phyloP scores from a whole-genome alignment of 2,329 filamentous ascomycete genomes.

The Aspergillus sojae region DNA sequence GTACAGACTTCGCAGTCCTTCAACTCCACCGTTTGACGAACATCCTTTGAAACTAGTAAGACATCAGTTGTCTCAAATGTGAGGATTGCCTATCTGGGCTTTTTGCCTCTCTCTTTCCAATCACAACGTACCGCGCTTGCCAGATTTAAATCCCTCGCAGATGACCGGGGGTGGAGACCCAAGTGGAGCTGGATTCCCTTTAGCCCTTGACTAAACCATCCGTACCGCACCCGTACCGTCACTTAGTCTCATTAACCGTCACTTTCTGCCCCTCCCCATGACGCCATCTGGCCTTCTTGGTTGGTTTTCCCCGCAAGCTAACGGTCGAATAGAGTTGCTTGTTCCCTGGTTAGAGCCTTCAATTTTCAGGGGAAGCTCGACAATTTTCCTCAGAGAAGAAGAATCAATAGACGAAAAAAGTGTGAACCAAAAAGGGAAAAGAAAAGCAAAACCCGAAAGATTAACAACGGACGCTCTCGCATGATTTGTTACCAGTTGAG shows the following conservation, averaged over 20 bases:
- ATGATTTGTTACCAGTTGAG: neutral
- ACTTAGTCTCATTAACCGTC: slow-evolving; percentile 14
- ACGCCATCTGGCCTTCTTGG: slow-evolving; percentile 21
- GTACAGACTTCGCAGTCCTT: neutral
- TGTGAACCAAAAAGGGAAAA: neutral
- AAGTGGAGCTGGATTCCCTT: neutral
- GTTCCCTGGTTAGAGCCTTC: neutral
- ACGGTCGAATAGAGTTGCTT: slow-evolving; percentile 12
- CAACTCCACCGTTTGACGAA: neutral
- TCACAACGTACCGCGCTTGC: neutral
- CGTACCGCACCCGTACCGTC: slow-evolving; percentile 11
- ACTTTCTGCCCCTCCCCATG: slow-evolving; percentile 16
- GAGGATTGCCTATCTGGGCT: neutral
- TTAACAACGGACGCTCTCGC: neutral
- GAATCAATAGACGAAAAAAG: neutral
- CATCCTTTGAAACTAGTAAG: neutral
- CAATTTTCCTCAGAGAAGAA: neutral
- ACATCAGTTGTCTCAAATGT: neutral
- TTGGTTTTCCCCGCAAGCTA: slow-evolving; percentile 21
- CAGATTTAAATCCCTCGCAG: neutral
- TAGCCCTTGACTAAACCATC: neutral
- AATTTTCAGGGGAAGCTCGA: neutral
- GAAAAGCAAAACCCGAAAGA: neutral
- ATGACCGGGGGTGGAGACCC: slow-evolving; percentile 4
- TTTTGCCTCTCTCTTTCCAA: neutral